Evolutionary conservation across 179 eudicot species (phyloP), one percentile per base, ranked within the genome.

Genomic region (Silene noctiflora): DNA sequence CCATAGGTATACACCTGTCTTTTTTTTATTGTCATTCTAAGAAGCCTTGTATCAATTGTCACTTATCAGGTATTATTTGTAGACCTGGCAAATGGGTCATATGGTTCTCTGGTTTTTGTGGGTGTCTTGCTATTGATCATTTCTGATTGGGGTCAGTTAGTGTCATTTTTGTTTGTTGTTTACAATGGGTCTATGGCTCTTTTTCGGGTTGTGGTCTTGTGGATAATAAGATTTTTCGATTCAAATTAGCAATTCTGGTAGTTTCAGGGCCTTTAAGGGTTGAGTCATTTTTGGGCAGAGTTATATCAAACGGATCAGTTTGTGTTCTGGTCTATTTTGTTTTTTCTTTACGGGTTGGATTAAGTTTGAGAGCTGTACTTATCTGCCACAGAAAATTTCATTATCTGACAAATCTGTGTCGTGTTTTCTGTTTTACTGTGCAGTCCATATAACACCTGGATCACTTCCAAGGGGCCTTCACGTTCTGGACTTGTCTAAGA

Each of bases 381-480:
- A 20, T 24, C 33, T 22, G 65, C 21, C 12, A n/a, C 16, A 51
- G 62, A 59, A 59, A 12, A 12, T n/a, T 12, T 48, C 0, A 16
- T 44, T 4, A 10, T 16, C 74, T 68, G 20, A 71, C 69, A 39
- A 60, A 20, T 66, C 9, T 17, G 9, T 67, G 53, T 2, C 13
- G 16, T 5, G 46, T 7, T 76, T 14, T n/a, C 22, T 78, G 55
- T 51, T 35, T 72, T 33, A 25, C 39, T 75, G 71, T 77, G 84
- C 90, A 94, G 98, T 81, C 78, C 88, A 89, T 77, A 84, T 94
- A 17, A 77, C 89, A 83, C 77, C 89, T 24, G 97, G 96, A 31
- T 86, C 92, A 59, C 87, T 94, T 72, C 98, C 98, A 63, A 90
- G 88, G 84, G 93, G 94, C 59, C 96, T 94, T 77, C 97, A 94